Base-by-base conservation (phyloP, 2,329 filamentous ascomycete species). In the Fusarium penzigii region DNA sequence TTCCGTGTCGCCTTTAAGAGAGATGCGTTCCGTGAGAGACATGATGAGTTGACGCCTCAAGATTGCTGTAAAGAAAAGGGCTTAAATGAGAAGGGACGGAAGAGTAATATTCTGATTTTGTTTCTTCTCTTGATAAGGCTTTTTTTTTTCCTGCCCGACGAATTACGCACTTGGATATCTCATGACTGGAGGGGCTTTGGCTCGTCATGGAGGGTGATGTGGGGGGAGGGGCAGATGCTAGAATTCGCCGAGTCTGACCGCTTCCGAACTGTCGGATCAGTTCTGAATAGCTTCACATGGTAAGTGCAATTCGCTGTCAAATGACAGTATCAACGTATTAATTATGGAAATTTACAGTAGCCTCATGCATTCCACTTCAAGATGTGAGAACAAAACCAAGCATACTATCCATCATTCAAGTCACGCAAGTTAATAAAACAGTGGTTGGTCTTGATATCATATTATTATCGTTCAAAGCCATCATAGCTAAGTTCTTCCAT, bases 1-100 rank as follows among this genome's bases (percentile, higher is more conserved):
- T 7, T 57, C 17, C 29, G 57, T 53, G 32, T 61, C 62, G 39
- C 58, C 61, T 17, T 62, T 54, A 39, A 68, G 60, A 20, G 65
- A 61, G 48, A 71, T 67, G 46, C 67, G 66, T 34, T 60, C 65
- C 29, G 65, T 70, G 42, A 84, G 74, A 5, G 76, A 70, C 78
- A 83, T 82, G 42, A 42, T 40, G 17, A 16, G 14, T 6, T 44
- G 20, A 29, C 38, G 17, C n/a, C 14, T 42, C 13, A 42, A 11
- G 39, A 39, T 55, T 36, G n/a, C 25, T 44, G 17, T n/a, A n/a
- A 25, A 25, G 20, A 25, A 25, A 25, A 25, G 7, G 7, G 20
- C 7, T 4, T 25, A 25, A 25, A 25, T n/a, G n/a, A n/a, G n/a
- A n/a, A n/a, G n/a, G n/a, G n/a, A n/a, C n/a, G n/a, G n/a, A n/a